Evolutionary conservation across 306 rosid genomes (phyloP).

Genomic region (Lupinus albus): DNA sequence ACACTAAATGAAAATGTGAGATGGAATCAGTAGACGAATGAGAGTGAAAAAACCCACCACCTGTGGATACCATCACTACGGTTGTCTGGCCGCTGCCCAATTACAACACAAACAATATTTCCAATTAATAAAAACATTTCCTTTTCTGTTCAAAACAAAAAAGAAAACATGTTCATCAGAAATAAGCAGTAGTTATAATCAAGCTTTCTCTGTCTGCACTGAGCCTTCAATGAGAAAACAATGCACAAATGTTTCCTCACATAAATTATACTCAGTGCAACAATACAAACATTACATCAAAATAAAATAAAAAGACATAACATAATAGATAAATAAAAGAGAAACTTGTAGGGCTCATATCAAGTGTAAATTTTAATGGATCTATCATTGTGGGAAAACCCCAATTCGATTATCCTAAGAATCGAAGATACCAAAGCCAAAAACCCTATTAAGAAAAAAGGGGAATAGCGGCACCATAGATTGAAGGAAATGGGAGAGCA

Average conservation of each 20-base stretch:
- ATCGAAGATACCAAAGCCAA: slow-evolving; percentile 53
- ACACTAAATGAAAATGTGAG: slow-evolving; percentile 47
- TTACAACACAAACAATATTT: slow-evolving; percentile 22
- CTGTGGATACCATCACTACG: slow-evolving; percentile 94
- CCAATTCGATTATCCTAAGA: slow-evolving; percentile 31
- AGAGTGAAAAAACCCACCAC: slow-evolving; percentile 49
- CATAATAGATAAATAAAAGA: neutral
- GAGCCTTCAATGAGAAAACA: slow-evolving; percentile 45
- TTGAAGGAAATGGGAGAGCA: neutral
- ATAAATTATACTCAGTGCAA: slow-evolving; percentile 46
- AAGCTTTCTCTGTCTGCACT: slow-evolving; percentile 63
- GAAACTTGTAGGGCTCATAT: slow-evolving; percentile 62
- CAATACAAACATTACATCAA: too few species aligned
- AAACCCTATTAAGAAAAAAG: slow-evolving; percentile 5
- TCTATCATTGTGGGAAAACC: slow-evolving; percentile 52
- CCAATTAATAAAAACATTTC: slow-evolving; percentile 14
- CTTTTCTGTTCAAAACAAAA: neutral
- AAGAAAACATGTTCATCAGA: slow-evolving; percentile 21
- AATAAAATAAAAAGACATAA: too few species aligned
- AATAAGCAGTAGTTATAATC: slow-evolving; percentile 31
- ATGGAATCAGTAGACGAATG: slow-evolving; percentile 72
- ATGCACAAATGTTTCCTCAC: slow-evolving; percentile 30
- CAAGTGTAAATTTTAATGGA: slow-evolving; percentile 61
- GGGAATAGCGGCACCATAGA: slow-evolving; percentile 57
- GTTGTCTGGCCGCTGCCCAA: slow-evolving; percentile 97